Evolutionary conservation across 371 early-diverging fungal genomes (phyloP).

Genomic region (Lichtheimia ramosa): DNA sequence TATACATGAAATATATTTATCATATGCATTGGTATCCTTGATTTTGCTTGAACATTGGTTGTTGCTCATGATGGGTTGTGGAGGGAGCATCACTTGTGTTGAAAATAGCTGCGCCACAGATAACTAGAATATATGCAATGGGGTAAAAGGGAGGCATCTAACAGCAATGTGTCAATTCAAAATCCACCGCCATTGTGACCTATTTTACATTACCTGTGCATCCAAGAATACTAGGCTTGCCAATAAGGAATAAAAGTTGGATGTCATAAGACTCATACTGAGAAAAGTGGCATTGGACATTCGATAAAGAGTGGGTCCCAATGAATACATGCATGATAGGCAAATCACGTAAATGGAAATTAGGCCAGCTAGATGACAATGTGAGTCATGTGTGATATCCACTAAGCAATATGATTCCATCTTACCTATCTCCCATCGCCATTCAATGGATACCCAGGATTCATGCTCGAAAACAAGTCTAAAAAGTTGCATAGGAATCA

Average conservation of each 20-base stretch:
- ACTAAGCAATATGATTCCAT: background rate
- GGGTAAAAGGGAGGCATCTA: constrained; percentile 43
- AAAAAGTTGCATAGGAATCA: background rate
- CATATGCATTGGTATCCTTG: background rate
- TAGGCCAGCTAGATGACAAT: constrained; percentile 2
- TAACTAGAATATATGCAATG: constrained; percentile 36
- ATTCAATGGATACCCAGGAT: constrained; percentile 18
- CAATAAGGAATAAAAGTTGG: constrained; percentile 44
- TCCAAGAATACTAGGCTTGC: constrained; percentile 37
- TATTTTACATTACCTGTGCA: constrained; percentile 23
- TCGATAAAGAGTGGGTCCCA: constrained; percentile 39
- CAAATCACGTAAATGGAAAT: constrained; percentile 32
- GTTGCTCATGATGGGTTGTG: constrained; percentile 2
- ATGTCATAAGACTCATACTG: constrained; percentile 43
- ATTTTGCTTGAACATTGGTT: background rate
- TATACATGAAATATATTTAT: background rate
- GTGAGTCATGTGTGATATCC: background rate
- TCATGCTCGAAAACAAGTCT: constrained; percentile 36
- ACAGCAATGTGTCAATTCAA: background rate
- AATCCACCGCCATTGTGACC: background rate
- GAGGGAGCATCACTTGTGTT: constrained; percentile 24
- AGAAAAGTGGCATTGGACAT: constrained; percentile 43
- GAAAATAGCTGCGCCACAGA: constrained; percentile 27
- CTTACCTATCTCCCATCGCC: constrained; percentile 32
- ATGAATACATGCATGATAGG: constrained; percentile 42